Conservation (phyloP, 352 stramenopile species). For the Phytophthora hibernalis region DNA sequence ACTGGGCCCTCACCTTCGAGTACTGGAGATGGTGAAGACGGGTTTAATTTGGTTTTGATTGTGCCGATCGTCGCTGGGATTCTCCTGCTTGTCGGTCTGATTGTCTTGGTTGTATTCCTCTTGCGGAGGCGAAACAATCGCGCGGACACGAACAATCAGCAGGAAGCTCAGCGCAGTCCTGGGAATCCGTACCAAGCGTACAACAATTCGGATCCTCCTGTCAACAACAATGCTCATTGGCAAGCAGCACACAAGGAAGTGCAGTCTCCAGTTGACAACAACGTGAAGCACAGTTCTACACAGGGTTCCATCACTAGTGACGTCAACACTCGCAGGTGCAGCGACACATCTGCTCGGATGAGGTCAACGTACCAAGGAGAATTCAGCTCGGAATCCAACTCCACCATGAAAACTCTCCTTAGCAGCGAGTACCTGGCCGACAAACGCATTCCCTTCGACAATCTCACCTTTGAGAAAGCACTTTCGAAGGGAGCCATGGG, state of each 20-base stretch:
- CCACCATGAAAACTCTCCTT: slow-evolving; percentile 25
- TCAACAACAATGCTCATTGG: not conserved
- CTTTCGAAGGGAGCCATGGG: slow-evolving; percentile 55
- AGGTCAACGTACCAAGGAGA: not conserved
- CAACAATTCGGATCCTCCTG: not conserved
- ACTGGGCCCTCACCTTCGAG: too few species aligned
- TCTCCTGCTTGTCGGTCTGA: slow-evolving; percentile 16
- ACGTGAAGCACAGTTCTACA: not conserved
- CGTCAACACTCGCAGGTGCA: slow-evolving; percentile 1
- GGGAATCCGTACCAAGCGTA: not conserved
- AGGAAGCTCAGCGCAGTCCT: not conserved
- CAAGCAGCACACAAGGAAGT: not conserved
- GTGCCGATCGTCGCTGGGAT: slow-evolving; percentile 25
- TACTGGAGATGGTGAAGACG: not conserved
- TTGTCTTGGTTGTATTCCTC: slow-evolving; percentile 8
- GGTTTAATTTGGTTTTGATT: slow-evolving; percentile 18
- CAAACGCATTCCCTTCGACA: slow-evolving; percentile 35
- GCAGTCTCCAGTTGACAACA: not conserved
- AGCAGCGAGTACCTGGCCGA: slow-evolving; percentile 14
- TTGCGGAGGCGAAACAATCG: slow-evolving; percentile 18
- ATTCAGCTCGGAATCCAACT: slow-evolving; percentile 13
- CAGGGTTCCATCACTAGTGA: not conserved
- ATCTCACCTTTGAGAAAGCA: slow-evolving; percentile 31
- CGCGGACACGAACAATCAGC: not conserved
- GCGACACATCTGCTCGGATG: slow-evolving; percentile 11